Conservation (phyloP, 495 filamentous ascomycete species). For the Aspergillus funiculosus region DNA sequence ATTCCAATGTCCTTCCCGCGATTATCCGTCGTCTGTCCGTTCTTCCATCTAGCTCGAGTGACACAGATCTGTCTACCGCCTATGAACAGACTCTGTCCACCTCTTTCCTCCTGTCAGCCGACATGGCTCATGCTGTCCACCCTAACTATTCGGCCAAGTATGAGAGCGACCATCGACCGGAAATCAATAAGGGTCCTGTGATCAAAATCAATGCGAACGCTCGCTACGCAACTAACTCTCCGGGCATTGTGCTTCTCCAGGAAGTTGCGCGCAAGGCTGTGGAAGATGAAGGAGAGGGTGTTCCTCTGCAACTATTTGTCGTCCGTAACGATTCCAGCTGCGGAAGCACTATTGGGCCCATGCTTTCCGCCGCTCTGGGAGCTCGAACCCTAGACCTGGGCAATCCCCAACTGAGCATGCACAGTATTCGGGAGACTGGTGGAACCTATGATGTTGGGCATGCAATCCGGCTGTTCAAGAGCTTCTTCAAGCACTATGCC, state of each 20-base stretch:
- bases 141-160: slow-evolving; percentile 93
- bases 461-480: slow-evolving; percentile 77
- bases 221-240: slow-evolving; percentile 91
- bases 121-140: slow-evolving; percentile 94
- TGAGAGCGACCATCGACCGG: slow-evolving; percentile 80
- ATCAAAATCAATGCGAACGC: slow-evolving; percentile 98
- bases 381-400: slow-evolving; percentile 86
- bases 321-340: slow-evolving; percentile 93
- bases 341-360: slow-evolving; percentile 93
- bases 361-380: slow-evolving; percentile 80
- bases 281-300: slow-evolving; percentile 44
- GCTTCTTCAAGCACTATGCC: slow-evolving; percentile 79
- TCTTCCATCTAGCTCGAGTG: slow-evolving; percentile 51
- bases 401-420: slow-evolving; percentile 96
- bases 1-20: slow-evolving; percentile 85
- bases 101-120: slow-evolving; percentile 93
- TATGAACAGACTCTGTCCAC: slow-evolving; percentile 89
- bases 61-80: slow-evolving; percentile 59
- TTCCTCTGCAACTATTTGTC: slow-evolving; percentile 92
- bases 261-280: slow-evolving; percentile 68
- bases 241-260: slow-evolving; percentile 86
- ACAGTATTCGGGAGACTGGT: slow-evolving; percentile 89
- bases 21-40: slow-evolving; percentile 83
- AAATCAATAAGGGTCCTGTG: slow-evolving; percentile 93
- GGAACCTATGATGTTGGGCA: slow-evolving; percentile 84